Percentiles rank a stretch among this genome's conserved stretches.
These are phyloP conservation scores for Ceratobasidium sp. DNA, from an alignment of 1,284 basidiomycete species.

Conservation along the genomic window DNA sequence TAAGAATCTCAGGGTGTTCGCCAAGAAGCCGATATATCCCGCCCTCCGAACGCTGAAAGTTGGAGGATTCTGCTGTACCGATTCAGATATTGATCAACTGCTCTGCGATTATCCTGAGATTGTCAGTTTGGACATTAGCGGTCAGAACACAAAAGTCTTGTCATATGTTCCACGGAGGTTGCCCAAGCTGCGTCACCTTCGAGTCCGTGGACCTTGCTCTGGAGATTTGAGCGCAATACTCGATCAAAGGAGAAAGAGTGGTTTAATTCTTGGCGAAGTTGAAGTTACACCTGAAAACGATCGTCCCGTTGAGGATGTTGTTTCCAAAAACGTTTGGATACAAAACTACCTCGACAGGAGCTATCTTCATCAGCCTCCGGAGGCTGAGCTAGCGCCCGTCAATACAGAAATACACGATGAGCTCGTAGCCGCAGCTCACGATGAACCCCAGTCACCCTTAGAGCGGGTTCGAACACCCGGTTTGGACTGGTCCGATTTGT, in stretches of 20 bases:
- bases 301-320: background rate
- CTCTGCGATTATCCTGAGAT: background rate
- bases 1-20: background rate
- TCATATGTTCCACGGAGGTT: background rate
- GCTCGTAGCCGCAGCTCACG: too few relatives aligned
- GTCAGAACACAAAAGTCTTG: background rate
- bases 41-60: background rate
- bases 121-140: background rate
- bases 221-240: background rate
- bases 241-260: background rate
- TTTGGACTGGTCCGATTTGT: too few relatives aligned
- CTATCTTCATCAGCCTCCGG: too few relatives aligned
- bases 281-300: background rate
- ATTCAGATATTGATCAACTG: background rate
- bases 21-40: background rate
- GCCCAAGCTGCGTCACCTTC: background rate
- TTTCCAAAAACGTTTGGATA: background rate
- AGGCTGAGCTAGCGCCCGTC: too few relatives aligned
- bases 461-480: too few relatives aligned
- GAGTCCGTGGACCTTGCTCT: background rate
- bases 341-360: background rate
- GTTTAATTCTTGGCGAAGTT: background rate
- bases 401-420: too few relatives aligned
- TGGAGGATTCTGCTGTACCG: background rate
- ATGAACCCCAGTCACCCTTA: too few relatives aligned